A percentile compares a stretch with the other conserved stretches of the same genome.
phyloP scores from a whole-genome alignment of 495 filamentous ascomycete species.

The Neurospora tetrasperma region DNA sequence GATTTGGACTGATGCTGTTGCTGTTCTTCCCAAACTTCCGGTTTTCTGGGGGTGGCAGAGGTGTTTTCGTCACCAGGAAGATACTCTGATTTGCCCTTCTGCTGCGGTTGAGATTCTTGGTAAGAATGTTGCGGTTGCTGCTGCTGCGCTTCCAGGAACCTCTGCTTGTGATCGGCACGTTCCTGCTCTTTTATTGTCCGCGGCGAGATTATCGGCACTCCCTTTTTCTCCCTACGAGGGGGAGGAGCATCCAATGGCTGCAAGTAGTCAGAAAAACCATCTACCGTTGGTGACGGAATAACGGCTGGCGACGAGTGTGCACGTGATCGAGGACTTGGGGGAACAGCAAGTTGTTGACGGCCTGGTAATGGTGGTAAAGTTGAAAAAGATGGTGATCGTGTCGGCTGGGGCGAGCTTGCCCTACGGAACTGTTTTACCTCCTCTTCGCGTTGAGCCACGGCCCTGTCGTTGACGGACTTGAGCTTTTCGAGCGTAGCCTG shows the following conservation, averaged over 20 bases:
- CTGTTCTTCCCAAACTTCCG: neutral
- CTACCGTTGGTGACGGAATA: conserved; percentile 33
- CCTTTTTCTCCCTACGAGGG: conserved; percentile 16
- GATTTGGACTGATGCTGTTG: neutral
- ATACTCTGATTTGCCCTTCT: no score
- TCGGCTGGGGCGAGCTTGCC: conserved; percentile 50
- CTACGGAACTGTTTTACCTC: conserved; percentile 29
- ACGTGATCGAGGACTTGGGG: conserved; percentile 37
- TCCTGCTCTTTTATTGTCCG: conserved; percentile 22
- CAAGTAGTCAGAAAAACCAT: conserved; percentile 17
- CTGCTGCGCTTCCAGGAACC: conserved; percentile 10
- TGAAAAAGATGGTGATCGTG: conserved; percentile 48
- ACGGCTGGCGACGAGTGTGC: conserved; percentile 50
- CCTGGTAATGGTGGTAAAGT: conserved; percentile 51
- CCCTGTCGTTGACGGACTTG: conserved; percentile 39
- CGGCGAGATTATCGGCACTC: conserved; percentile 20
- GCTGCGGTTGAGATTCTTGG: no score
- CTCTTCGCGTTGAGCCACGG: conserved; percentile 24
- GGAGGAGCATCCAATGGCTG: neutral
- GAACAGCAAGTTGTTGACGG: conserved; percentile 20
- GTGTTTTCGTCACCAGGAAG: no score
- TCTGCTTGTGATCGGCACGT: conserved; percentile 13
- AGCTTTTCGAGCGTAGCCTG: conserved; percentile 60
- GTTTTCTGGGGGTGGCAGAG: no score
- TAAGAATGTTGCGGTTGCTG: neutral